These are phyloP conservation scores for Coemansia sp. DNA, from an alignment of 192 early-diverging fungal genomes.

Conservation along the genomic window DNA sequence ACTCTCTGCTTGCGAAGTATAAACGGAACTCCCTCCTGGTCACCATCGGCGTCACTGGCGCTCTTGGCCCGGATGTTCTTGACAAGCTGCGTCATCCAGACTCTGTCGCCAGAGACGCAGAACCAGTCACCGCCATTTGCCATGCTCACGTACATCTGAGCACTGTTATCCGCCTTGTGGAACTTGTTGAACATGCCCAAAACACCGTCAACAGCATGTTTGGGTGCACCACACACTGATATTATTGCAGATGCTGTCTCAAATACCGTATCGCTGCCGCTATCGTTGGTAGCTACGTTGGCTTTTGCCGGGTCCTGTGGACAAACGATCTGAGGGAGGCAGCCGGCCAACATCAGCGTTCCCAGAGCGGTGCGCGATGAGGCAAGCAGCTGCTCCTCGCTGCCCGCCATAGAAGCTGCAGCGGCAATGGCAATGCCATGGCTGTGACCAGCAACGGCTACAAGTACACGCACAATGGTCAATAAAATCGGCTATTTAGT, in stretches of 20 bases:
- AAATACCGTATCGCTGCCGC: background rate
- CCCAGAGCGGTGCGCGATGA: slow-evolving; percentile 78
- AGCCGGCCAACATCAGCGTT: slow-evolving; percentile 79
- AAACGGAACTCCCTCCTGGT: slow-evolving; percentile 81
- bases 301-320: slow-evolving; percentile 48
- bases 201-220: slow-evolving; percentile 67
- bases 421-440: slow-evolving; percentile 87
- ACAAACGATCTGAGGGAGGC: slow-evolving; percentile 70
- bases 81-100: slow-evolving; percentile 80
- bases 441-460: slow-evolving; percentile 82
- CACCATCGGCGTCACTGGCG: slow-evolving; percentile 61
- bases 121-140: slow-evolving; percentile 73
- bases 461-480: slow-evolving; percentile 16
- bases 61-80: slow-evolving; percentile 70
- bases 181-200: slow-evolving; percentile 77
- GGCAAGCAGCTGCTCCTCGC: slow-evolving; percentile 67
- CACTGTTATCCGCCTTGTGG: slow-evolving; percentile 45
- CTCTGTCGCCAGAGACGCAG: slow-evolving; percentile 75
- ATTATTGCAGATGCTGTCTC: slow-evolving; percentile 75
- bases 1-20: slow-evolving; percentile 80
- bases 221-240: slow-evolving; percentile 67
- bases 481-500: background rate
- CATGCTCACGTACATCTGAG: slow-evolving; percentile 67
- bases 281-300: background rate
- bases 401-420: slow-evolving; percentile 54